Evolutionary conservation across 2,329 filamentous ascomycete species (phyloP), one percentile per base, ranked within the genome.

Genomic region (Fusarium ramigenum): DNA sequence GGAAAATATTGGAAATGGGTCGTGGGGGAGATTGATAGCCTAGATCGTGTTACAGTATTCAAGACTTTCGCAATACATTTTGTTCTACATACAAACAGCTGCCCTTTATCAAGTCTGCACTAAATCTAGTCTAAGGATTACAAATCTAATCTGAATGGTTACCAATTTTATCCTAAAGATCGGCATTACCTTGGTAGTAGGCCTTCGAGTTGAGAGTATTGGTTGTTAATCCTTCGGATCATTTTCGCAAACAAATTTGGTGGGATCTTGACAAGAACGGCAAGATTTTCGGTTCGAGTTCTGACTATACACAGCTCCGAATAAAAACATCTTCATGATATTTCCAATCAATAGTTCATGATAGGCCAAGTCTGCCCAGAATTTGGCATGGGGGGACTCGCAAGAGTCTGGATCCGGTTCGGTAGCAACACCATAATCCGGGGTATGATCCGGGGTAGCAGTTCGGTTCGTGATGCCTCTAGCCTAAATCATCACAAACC

Each of bases 391-490:
- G 63, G 47, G 62, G 63, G 36, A 40, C 15, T 52, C 36, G 2
- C 34, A 61, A 60, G 28, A 46, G 43, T 50, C 58, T n/a, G 43
- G 61, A 70, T 66, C 72, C 70, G 70, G 70, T 72, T 72, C 70
- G 70, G 70, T 58, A 30, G 37, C 46, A 66, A 42, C 59, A 64
- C 28, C 62, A 49, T 12, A 65, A 47, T 53, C 69, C 69, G 68
- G 59, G 49, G 59, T 59, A 58, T 16, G 63, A 58, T 66, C 60
- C 63, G 63, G 63, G 63, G 63, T 49, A 65, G 10, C 49, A 42
- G 57, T 12, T 72, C 70, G 70, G 69, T 72, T 73, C 63, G 52
- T 56, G 50, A 69, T 57, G 47, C n/a, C 40, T 47, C 65, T 69
- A 72, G 37, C 63, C 63, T 54, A 70, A 42, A 61, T 50, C 37